Conservation (phyloP, 2,329 filamentous ascomycete species). For the Paraphaeosphaeria sporulosa region DNA sequence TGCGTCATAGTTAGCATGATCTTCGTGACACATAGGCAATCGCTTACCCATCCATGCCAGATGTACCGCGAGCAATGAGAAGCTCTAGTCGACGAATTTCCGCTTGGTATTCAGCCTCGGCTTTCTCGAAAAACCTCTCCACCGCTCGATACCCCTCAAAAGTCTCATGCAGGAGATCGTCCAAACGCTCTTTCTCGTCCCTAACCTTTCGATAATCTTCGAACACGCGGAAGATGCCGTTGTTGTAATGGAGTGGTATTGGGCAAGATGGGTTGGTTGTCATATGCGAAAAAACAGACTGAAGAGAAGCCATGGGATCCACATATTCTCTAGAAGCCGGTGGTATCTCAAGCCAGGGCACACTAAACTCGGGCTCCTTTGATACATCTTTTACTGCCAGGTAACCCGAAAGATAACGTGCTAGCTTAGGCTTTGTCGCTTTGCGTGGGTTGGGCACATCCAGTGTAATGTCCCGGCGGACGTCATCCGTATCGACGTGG, state of each 20-base stretch:
- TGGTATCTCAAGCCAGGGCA: constrained; percentile 39
- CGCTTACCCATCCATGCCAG: constrained; percentile 49
- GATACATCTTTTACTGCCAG: constrained; percentile 28
- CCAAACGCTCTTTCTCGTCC: constrained; percentile 43
- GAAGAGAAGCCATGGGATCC: constrained; percentile 35
- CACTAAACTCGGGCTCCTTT: constrained; percentile 32
- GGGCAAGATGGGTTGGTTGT: constrained; percentile 25
- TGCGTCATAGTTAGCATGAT: constrained; percentile 15
- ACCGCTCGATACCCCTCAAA: constrained; percentile 33
- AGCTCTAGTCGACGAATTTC: constrained; percentile 56
- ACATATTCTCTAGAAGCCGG: constrained; percentile 23
- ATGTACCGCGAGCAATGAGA: constrained; percentile 51
- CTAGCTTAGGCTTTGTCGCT: constrained; percentile 49
- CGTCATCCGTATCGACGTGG: constrained; percentile 35
- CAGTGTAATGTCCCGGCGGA: constrained; percentile 37
- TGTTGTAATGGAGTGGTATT: constrained; percentile 43
- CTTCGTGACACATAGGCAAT: too few relatives aligned
- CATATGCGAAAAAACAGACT: constrained; percentile 39
- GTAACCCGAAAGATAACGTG: constrained; percentile 50
- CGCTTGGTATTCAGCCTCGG: constrained; percentile 47
- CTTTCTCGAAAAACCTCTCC: constrained; percentile 42
- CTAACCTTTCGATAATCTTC: constrained; percentile 50
- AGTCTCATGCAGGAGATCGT: constrained; percentile 37
- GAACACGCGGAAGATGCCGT: constrained; percentile 52
- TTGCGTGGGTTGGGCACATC: constrained; percentile 39